phyloP scores from a whole-genome alignment of 2,329 filamentous ascomycete species.

The Hypoxylon sp. region DNA sequence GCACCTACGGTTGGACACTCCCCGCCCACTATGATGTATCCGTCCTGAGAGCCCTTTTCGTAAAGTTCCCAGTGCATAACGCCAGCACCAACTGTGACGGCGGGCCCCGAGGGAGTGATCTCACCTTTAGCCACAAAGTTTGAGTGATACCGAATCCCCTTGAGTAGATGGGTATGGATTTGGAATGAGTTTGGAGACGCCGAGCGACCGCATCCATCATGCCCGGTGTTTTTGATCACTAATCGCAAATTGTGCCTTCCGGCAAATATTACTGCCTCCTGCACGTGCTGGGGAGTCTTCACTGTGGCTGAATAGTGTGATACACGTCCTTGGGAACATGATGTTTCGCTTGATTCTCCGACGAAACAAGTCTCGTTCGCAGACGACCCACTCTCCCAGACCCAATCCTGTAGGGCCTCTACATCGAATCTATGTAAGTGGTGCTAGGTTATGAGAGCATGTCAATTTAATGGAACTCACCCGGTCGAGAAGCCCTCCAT shows the following conservation, averaged over 20 bases:
- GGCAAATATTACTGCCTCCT: neutral
- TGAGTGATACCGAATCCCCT: neutral
- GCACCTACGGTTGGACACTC: neutral
- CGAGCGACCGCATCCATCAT: neutral
- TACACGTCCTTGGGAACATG: neutral
- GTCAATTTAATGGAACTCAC: neutral
- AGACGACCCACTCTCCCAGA: neutral
- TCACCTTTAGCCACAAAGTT: neutral
- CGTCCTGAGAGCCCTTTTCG: neutral
- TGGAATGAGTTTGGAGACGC: neutral
- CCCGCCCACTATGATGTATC: neutral
- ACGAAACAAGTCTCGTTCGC: neutral
- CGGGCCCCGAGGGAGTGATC: neutral
- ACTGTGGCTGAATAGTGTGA: neutral
- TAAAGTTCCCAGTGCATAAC: constrained; percentile 1
- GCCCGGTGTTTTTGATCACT: neutral
- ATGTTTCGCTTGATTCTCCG: neutral
- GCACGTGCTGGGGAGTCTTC: neutral
- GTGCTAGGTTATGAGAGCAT: neutral
- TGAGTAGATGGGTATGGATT: neutral
- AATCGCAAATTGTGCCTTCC: neutral
- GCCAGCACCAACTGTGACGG: neutral
- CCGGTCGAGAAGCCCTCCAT: neutral
- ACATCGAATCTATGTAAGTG: neutral
- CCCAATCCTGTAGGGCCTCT: constrained; percentile 2